Evolutionary conservation across 306 rosid genomes (phyloP).

Genomic region (Casuarina cunninghamiana): DNA sequence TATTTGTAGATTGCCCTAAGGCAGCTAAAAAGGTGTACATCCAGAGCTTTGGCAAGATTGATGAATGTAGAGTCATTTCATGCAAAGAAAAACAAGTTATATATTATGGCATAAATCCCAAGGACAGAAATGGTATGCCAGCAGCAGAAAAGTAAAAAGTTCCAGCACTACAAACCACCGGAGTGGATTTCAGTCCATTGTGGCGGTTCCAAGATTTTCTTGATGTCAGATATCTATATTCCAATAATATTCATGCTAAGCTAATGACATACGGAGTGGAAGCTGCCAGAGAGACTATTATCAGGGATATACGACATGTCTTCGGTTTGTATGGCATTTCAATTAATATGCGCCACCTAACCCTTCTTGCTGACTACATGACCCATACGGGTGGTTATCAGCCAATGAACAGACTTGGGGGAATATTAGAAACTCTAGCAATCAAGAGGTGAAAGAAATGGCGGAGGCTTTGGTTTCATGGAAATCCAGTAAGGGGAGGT

Average conservation of each 20-base stretch:
- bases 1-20: constrained; percentile 66
- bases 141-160: constrained; percentile 52
- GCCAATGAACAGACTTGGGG: constrained; percentile 62
- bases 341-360: constrained; percentile 72
- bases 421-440: constrained; percentile 1
- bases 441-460: background rate
- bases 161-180: constrained; percentile 78
- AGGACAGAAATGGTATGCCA: constrained; percentile 45
- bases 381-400: constrained; percentile 72
- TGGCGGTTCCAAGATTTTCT: constrained; percentile 71
- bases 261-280: constrained; percentile 76
- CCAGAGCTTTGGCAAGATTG: constrained; percentile 67
- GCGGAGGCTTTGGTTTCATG: background rate
- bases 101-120: constrained; percentile 56
- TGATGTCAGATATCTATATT: constrained; percentile 66
- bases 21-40: constrained; percentile 71
- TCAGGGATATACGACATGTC: constrained; percentile 73
- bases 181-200: constrained; percentile 68
- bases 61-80: constrained; percentile 58
- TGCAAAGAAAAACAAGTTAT: constrained; percentile 78
- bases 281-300: constrained; percentile 84
- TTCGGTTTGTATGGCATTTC: constrained; percentile 86
- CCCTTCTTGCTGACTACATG: constrained; percentile 83
- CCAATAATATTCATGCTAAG: constrained; percentile 72
- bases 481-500: background rate